Base-by-base conservation (phyloP, 2,329 filamentous ascomycete genomes). In the Harringtonia lauricola region DNA sequence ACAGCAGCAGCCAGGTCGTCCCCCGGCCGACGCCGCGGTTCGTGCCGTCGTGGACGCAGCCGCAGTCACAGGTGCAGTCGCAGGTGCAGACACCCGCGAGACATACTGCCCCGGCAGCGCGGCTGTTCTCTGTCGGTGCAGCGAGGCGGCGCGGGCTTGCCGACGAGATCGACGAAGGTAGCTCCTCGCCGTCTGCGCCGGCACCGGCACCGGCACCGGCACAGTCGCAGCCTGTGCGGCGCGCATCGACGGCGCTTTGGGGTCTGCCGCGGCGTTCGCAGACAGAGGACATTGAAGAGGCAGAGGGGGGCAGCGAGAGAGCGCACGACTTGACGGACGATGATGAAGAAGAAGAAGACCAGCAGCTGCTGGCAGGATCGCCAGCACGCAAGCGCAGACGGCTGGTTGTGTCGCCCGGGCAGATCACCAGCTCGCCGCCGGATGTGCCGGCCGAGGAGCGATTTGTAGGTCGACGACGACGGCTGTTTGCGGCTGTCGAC, bases 101-200 rank as follows among this genome's bases (percentile, higher is more conserved):
- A n/a, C n/a, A n/a, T n/a, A n/a, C n/a, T n/a, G n/a, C n/a, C 10
- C 30, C 42, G 36, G 28, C 36, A n/a, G 33, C 28, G 12, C 45
- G 36, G 22, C 33, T 21, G 29, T 41, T 47, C 22, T 18, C 30
- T 2, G 10, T 24, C 31, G 15, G 39, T 10, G 14, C 10, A n/a
- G 18, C 13, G 17, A 18, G 24, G 29, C 7, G 24, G 7, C 24
- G 24, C 24, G 10, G 24, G 4, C 12, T 15, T n/a, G 39, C 24
- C 15, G 48, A 50, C 4, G 37, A 31, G 3, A 48, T 50, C 39
- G 48, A 50, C 28, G 48, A 50, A 14, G 42, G 36, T 13, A 50
- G 48, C 34, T 48, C 46, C 3, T 43, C 46, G 10, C 39, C 22
- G 14, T 18, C 17, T 4, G 30, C n/a, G 19, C 18, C 19, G 28